These are phyloP conservation scores for Chlamydomonas urium DNA, from an alignment of 139 green algal species.

Conservation along the genomic window DNA sequence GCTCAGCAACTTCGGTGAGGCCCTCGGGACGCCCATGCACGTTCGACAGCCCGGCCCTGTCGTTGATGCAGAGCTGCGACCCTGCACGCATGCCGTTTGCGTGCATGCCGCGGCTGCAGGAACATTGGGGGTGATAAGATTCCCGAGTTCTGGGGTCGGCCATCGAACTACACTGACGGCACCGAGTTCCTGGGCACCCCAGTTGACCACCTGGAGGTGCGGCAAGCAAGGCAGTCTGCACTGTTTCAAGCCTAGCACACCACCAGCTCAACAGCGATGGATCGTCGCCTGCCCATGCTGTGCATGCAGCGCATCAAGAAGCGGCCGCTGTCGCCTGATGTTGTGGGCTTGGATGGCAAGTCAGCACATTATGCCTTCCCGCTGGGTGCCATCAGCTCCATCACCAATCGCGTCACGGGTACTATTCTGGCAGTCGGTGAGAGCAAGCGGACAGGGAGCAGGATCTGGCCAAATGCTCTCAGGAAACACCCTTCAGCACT, in stretches of 20 bases:
- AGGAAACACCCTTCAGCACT: too few species aligned
- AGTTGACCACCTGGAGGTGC: slow-evolving; percentile 75
- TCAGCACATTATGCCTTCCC: slow-evolving; percentile 90
- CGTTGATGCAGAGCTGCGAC: not conserved
- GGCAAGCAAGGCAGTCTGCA: too few species aligned
- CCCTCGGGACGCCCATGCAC: not conserved
- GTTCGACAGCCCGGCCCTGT: not conserved
- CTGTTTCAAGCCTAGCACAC: too few species aligned
- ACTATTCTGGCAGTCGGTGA: slow-evolving; percentile 65
- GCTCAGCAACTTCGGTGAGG: not conserved
- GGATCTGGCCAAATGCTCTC: too few species aligned
- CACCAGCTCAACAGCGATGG: not conserved
- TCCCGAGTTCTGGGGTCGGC: slow-evolving; percentile 81
- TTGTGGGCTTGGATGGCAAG: slow-evolving; percentile 78
- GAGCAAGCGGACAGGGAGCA: not conserved
- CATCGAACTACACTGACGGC: slow-evolving; percentile 77
- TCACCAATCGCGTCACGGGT: slow-evolving; percentile 86
- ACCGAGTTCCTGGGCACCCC: slow-evolving; percentile 91
- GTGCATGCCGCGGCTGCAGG: slow-evolving; percentile 22
- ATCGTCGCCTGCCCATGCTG: not conserved
- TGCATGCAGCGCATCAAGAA: slow-evolving; percentile 69
- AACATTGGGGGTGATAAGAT: slow-evolving; percentile 58
- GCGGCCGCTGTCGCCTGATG: slow-evolving; percentile 86
- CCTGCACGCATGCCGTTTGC: not conserved
- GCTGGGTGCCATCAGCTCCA: slow-evolving; percentile 74